These are phyloP conservation scores for Trichoderma asperelloides DNA, from an alignment of 495 filamentous ascomycete genomes.

Conservation along the genomic window DNA sequence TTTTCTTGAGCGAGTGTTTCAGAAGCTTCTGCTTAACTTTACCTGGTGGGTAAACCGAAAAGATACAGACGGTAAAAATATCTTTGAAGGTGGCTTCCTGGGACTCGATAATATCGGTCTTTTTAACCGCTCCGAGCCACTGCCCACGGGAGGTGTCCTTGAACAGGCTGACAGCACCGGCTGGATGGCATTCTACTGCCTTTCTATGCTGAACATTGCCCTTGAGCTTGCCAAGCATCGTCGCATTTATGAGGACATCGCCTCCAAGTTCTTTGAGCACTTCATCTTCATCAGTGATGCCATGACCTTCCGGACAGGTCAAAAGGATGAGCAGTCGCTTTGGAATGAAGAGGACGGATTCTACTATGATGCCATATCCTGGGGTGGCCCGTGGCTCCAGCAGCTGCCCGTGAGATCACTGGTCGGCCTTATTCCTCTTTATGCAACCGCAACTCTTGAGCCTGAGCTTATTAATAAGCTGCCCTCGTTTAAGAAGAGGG, in stretches of 20 bases:
- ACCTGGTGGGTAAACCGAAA: conserved; percentile 99
- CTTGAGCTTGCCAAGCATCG: conserved; percentile 91
- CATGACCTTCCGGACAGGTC: conserved; percentile 80
- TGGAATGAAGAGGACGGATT: conserved; percentile 96
- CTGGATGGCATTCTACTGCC: conserved; percentile 96
- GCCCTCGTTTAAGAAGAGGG: conserved; percentile 83
- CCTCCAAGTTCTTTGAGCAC: conserved; percentile 97
- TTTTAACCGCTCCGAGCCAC: conserved; percentile 95
- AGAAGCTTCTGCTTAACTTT: conserved; percentile 91
- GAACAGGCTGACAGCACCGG: conserved; percentile 97
- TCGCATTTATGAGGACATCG: conserved; percentile 95
- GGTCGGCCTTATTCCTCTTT: conserved; percentile 87
- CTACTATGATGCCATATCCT: conserved; percentile 97
- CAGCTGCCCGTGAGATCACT: conserved; percentile 86
- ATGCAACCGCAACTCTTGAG: conserved; percentile 83
- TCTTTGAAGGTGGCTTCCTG: conserved; percentile 96
- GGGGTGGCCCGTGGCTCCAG: conserved; percentile 84
- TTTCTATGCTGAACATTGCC: conserved; percentile 94
- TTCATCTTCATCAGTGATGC: conserved; percentile 97
- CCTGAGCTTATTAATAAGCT: conserved; percentile 88
- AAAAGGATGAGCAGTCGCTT: conserved; percentile 67
- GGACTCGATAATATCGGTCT: conserved; percentile 94
- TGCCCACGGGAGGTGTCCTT: conserved; percentile 85
- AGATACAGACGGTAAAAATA: conserved; percentile 85
- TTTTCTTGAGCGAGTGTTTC: conserved; percentile 92